A percentile compares a stretch with the other conserved stretches of the same genome.
Conservation (phyloP, 495 filamentous ascomycete species). For the Aspergillus hancockii region DNA sequence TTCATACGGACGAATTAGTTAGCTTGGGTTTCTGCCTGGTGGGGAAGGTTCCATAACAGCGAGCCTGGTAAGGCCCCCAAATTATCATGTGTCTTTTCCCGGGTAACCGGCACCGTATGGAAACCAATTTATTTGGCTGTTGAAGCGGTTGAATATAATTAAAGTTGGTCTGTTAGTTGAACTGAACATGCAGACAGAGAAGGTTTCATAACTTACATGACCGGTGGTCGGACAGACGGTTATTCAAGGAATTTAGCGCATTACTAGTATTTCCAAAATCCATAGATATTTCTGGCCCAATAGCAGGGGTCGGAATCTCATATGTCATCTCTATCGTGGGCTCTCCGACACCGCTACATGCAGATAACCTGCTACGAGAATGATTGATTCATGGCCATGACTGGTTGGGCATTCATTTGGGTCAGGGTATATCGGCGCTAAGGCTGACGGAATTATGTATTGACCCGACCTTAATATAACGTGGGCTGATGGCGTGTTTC, state of each 20-base stretch:
- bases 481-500: background rate
- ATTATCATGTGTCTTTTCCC: background rate
- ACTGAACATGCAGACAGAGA: no score
- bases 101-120: background rate
- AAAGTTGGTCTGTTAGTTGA: background rate
- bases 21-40: background rate
- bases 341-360: background rate
- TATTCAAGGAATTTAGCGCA: constrained; percentile 3
- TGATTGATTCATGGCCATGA: background rate
- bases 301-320: background rate
- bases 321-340: background rate
- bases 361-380: background rate
- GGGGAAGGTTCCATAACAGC: background rate
- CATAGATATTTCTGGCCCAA: background rate
- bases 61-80: background rate
- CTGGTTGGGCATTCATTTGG: background rate
- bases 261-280: background rate
- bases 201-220: background rate
- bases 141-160: background rate
- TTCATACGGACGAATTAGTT: background rate
- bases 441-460: background rate
- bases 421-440: background rate
- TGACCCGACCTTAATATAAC: background rate
- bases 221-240: background rate
- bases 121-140: background rate